Evolutionary conservation across 306 rosid genomes (phyloP).

Genomic region (Glycine tomentella): DNA sequence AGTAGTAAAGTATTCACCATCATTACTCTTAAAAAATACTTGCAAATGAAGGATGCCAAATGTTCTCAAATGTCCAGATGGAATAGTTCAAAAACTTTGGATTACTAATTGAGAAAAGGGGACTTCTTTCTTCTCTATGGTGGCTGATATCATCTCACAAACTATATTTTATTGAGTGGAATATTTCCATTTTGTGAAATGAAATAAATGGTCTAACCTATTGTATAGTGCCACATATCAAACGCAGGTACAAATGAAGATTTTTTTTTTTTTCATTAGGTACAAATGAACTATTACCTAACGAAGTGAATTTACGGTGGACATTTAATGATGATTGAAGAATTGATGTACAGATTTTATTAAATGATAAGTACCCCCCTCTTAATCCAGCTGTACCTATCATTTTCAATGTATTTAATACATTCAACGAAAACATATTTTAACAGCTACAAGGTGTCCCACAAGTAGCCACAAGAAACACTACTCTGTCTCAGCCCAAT

Average conservation of each 20-base stretch:
- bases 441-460: not conserved
- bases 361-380: not conserved
- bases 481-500: not conserved
- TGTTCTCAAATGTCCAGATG: not conserved
- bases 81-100: not conserved
- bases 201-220: not conserved
- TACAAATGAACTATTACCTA: not conserved
- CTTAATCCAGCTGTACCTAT: not conserved
- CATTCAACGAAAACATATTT: not conserved
- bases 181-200: constrained; percentile 5
- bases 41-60: not conserved
- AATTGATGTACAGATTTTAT: not conserved
- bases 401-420: not conserved
- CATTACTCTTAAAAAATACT: not conserved
- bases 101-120: not conserved
- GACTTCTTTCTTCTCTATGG: not conserved
- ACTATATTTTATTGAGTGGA: too few species aligned
- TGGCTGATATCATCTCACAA: not conserved
- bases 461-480: not conserved
- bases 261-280: not conserved
- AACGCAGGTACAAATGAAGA: not conserved
- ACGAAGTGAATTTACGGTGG: not conserved
- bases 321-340: not conserved
- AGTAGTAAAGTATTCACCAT: not conserved
- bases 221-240: not conserved